Evolutionary conservation across 352 stramenopile species (phyloP).

Genomic region (Pelagophyceae sp.): DNA sequence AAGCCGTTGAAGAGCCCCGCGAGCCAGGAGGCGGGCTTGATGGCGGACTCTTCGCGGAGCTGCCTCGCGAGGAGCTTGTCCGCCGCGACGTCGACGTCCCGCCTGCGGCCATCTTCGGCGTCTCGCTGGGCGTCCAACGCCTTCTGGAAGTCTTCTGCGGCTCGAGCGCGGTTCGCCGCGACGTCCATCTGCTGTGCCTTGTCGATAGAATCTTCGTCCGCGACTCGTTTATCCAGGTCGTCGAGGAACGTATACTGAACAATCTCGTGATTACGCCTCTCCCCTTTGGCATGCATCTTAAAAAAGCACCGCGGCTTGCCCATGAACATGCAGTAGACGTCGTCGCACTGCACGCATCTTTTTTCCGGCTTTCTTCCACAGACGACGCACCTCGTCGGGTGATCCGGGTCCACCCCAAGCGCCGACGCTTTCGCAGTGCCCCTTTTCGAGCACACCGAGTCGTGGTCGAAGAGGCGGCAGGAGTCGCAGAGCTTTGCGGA

Average conservation of each 20-base stretch:
- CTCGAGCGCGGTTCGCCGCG: not conserved
- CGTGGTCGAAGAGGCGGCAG: conserved; percentile 15
- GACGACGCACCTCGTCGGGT: conserved; percentile 15
- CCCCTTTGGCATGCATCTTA: conserved; percentile 1
- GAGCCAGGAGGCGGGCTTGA: not conserved
- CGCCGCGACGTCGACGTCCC: not conserved
- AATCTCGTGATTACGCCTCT: not conserved
- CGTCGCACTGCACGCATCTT: conserved; percentile 14
- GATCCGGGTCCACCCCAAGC: not conserved
- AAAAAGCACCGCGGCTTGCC: conserved; percentile 17
- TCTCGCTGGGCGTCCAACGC: not conserved
- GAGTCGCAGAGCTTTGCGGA: not conserved
- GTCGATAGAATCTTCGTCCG: not conserved
- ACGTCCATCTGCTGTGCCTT: not conserved
- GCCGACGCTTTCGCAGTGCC: not conserved
- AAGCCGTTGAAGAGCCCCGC: not conserved
- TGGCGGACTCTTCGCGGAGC: not conserved
- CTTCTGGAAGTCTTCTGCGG: not conserved
- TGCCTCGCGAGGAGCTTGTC: not conserved
- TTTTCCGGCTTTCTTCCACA: conserved; percentile 7
- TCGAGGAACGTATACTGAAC: conserved; percentile 2
- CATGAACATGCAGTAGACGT: conserved; percentile 18
- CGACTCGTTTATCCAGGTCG: not conserved
- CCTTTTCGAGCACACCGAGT: not conserved
- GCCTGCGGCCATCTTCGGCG: not conserved